Evolutionary conservation across 2,329 filamentous ascomycete genomes (phyloP).

Genomic region (Colletotrichum aenigma): DNA sequence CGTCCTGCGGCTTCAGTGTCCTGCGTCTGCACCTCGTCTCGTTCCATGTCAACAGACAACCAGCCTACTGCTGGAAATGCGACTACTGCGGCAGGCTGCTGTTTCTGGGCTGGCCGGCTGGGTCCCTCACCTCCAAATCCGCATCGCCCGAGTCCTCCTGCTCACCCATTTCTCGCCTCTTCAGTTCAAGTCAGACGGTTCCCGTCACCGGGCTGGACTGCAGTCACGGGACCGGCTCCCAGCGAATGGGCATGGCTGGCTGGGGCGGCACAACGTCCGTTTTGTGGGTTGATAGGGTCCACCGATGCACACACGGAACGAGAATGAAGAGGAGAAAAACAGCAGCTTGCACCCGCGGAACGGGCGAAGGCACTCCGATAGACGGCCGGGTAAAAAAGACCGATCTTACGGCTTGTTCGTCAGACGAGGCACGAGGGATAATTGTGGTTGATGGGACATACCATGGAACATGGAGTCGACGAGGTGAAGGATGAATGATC

Average conservation of each 20-base stretch:
- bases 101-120: background rate
- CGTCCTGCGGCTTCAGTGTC: background rate
- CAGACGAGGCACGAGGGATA: background rate
- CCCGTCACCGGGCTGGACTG: background rate
- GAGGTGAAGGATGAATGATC: background rate
- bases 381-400: constrained; percentile 7
- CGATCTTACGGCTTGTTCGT: background rate
- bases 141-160: background rate
- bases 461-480: background rate
- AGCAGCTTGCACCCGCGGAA: background rate
- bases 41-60: background rate
- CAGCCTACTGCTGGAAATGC: background rate
- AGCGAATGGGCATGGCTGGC: background rate
- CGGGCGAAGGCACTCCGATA: background rate
- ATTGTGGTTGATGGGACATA: background rate
- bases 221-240: background rate
- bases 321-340: background rate
- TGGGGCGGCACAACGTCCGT: background rate
- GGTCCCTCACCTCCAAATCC: background rate
- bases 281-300: background rate
- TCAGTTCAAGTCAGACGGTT: background rate
- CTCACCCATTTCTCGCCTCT: background rate
- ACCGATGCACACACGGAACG: background rate
- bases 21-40: background rate
- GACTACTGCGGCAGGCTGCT: background rate